phyloP scores from a whole-genome alignment of 2,329 filamentous ascomycete genomes.

The Cytospora mali region DNA sequence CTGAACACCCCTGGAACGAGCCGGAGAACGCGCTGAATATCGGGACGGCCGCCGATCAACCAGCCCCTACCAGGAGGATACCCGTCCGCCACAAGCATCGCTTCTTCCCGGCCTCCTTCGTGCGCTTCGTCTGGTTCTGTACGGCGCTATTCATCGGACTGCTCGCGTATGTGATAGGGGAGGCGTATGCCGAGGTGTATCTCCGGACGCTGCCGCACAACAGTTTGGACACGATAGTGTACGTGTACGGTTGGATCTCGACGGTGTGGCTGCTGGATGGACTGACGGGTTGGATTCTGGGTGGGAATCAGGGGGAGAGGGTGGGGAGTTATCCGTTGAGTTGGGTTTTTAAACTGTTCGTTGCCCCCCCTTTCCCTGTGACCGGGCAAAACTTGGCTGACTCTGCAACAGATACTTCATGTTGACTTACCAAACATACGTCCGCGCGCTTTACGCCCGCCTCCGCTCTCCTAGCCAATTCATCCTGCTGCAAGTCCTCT shows the following conservation, averaged over 20 bases:
- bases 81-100: constrained; percentile 49
- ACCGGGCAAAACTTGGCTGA: constrained; percentile 16
- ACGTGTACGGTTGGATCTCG: constrained; percentile 71
- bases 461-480: constrained; percentile 68
- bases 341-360: constrained; percentile 71
- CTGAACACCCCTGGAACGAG: constrained; percentile 44
- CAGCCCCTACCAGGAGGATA: constrained; percentile 32
- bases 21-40: constrained; percentile 29
- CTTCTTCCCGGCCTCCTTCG: constrained; percentile 68
- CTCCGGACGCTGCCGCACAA: constrained; percentile 67
- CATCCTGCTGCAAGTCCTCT: constrained; percentile 65
- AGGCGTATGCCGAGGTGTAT: constrained; percentile 71
- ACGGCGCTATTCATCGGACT: constrained; percentile 63
- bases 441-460: constrained; percentile 68
- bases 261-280: constrained; percentile 68
- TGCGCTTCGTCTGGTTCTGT: constrained; percentile 72
- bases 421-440: constrained; percentile 72
- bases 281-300: constrained; percentile 67
- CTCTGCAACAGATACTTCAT: constrained; percentile 59
- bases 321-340: constrained; percentile 71
- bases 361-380: constrained; percentile 15
- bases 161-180: constrained; percentile 67
- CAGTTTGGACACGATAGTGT: constrained; percentile 67
- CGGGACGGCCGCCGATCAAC: constrained; percentile 32
- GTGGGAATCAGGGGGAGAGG: constrained; percentile 65